Conservation (phyloP, 345 rosid species). For the Aquilaria yunnanensis region DNA sequence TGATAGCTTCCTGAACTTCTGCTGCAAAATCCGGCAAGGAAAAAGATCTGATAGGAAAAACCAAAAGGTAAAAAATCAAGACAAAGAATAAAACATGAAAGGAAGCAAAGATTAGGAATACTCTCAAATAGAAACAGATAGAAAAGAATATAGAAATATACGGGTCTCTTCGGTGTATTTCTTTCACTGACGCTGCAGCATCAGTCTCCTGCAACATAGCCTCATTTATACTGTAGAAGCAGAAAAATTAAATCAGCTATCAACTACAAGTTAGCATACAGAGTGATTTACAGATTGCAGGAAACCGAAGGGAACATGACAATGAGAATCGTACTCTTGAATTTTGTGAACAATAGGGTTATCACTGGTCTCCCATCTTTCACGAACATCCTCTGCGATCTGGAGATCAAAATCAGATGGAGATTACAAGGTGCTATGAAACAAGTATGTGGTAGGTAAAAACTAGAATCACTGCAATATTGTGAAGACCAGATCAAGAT, state of each 20-base stretch:
- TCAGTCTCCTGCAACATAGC: slow-evolving; percentile 80
- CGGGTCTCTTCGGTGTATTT: slow-evolving; percentile 87
- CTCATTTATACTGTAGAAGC: slow-evolving; percentile 66
- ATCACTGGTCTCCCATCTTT: slow-evolving; percentile 98
- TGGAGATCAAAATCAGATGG: slow-evolving; percentile 24
- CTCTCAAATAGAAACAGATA: background rate
- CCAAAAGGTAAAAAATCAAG: background rate
- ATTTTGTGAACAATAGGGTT: slow-evolving; percentile 89
- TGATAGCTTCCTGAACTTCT: slow-evolving; percentile 85
- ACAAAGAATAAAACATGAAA: slow-evolving; percentile 6
- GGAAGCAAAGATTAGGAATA: slow-evolving; percentile 1
- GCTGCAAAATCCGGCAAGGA: slow-evolving; percentile 80
- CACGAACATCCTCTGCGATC: slow-evolving; percentile 91
- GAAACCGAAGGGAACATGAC: too few relatives aligned
- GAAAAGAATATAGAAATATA: slow-evolving; percentile 32
- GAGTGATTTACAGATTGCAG: too few relatives aligned
- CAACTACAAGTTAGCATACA: background rate
- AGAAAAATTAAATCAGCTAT: slow-evolving; percentile 12
- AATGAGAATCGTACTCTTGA: slow-evolving; percentile 57
- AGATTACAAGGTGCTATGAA: background rate
- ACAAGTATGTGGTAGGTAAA: background rate
- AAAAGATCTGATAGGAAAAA: slow-evolving; percentile 52
- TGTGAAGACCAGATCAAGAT: background rate
- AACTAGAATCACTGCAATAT: background rate
- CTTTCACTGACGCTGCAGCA: slow-evolving; percentile 78